Conservation (phyloP, 768 basidiomycete genomes). For the Leccinum subgranulosum region DNA sequence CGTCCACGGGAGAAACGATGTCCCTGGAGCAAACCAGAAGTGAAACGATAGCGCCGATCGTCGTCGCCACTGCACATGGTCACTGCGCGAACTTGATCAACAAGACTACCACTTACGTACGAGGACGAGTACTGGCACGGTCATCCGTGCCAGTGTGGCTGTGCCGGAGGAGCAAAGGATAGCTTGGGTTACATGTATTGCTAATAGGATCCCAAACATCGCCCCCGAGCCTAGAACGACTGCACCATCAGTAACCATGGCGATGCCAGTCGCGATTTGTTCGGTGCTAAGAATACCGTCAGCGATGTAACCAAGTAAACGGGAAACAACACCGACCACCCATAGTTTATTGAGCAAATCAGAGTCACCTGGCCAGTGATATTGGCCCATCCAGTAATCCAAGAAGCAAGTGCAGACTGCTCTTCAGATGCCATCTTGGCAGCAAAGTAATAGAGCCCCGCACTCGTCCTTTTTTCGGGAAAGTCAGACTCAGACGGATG, state of each 20-base stretch:
- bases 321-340: slow-evolving; percentile 9
- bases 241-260: slow-evolving; percentile 18
- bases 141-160: slow-evolving; percentile 18
- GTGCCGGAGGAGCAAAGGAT: slow-evolving; percentile 20
- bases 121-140: slow-evolving; percentile 4
- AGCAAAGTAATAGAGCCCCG: slow-evolving; percentile 26
- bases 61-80: slow-evolving; percentile 14
- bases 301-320: not conserved
- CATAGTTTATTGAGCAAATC: slow-evolving; percentile 22
- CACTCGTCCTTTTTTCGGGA: slow-evolving; percentile 16
- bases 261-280: slow-evolving; percentile 15
- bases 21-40: slow-evolving; percentile 15
- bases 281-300: slow-evolving; percentile 10
- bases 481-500: not conserved
- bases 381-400: slow-evolving; percentile 27
- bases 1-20: slow-evolving; percentile 15
- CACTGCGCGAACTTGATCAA: not conserved
- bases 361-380: slow-evolving; percentile 22
- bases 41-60: slow-evolving; percentile 2
- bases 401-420: slow-evolving; percentile 21
- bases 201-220: slow-evolving; percentile 20
- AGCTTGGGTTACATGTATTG: slow-evolving; percentile 14
- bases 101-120: slow-evolving; percentile 10
- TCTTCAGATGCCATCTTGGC: slow-evolving; percentile 24
- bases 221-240: slow-evolving; percentile 15